Evolutionary conservation across 805 yeast genomes (phyloP).

Genomic region (Schizosaccharomyces lindneri): DNA sequence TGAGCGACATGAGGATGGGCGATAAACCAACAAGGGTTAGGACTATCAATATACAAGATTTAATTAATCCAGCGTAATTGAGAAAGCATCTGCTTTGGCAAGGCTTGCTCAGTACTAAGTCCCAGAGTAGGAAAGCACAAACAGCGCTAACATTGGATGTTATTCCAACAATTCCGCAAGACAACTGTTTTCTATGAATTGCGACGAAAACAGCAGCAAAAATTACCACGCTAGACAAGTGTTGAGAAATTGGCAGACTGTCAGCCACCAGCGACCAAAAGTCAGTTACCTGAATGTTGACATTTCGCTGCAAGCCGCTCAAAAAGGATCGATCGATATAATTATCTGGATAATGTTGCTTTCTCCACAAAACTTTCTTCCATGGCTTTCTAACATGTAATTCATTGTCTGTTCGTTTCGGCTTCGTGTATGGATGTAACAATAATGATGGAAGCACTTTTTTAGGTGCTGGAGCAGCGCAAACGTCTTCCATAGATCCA

Average conservation of each 20-base stretch:
- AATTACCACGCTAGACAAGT: conserved; percentile 35
- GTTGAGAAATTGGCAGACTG: conserved; percentile 40
- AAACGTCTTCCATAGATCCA: background rate
- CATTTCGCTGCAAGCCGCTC: conserved; percentile 52
- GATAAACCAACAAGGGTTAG: conserved; percentile 54
- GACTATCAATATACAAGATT: conserved; percentile 43
- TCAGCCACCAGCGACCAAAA: conserved; percentile 43
- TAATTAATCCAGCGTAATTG: conserved; percentile 11
- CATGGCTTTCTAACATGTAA: conserved; percentile 22
- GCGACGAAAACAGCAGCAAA: conserved; percentile 49
- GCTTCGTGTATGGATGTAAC: background rate
- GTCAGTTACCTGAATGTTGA: conserved; percentile 45
- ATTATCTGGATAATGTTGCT: conserved; percentile 76
- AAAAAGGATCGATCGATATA: conserved; percentile 63
- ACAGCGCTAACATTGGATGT: conserved; percentile 9
- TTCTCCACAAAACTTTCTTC: conserved; percentile 65
- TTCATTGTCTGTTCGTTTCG: background rate
- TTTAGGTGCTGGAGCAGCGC: conserved; percentile 1
- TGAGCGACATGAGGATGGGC: conserved; percentile 71
- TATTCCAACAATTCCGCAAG: conserved; percentile 12
- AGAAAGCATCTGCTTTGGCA: background rate
- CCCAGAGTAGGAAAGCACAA: conserved; percentile 12
- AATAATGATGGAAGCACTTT: background rate
- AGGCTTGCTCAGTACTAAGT: conserved; percentile 2
- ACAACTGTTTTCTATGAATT: conserved; percentile 12